These are phyloP conservation scores for Sphagnum magellanicum DNA, from an alignment of 228 moss, liverwort and hornwort species.

Conservation along the genomic window DNA sequence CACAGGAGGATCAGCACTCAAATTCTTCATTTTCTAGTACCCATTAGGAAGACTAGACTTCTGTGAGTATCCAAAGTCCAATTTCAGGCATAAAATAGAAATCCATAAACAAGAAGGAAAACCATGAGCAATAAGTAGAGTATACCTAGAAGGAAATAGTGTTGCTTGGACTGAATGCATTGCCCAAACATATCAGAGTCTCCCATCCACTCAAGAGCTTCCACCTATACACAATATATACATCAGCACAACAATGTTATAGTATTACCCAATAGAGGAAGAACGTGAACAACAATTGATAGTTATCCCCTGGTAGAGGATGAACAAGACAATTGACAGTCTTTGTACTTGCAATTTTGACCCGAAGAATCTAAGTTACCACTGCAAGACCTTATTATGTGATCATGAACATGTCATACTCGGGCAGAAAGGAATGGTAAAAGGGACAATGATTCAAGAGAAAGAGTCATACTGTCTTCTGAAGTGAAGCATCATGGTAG, in stretches of 20 bases:
- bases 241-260: too few species aligned
- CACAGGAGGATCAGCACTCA: too few species aligned
- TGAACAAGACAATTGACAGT: neutral
- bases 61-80: neutral
- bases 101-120: too few species aligned
- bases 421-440: neutral
- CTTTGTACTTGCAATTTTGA: neutral
- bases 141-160: constrained; percentile 71
- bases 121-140: neutral
- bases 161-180: constrained; percentile 65
- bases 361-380: neutral
- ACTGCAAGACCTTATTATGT: neutral
- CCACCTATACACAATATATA: constrained; percentile 30
- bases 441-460: neutral
- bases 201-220: constrained; percentile 70
- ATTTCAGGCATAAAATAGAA: neutral
- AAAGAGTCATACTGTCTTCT: constrained; percentile 60
- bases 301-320: too few species aligned
- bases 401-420: neutral
- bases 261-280: too few species aligned
- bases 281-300: too few species aligned
- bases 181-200: constrained; percentile 70
- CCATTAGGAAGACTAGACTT: too few species aligned
- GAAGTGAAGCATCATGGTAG: constrained; percentile 73
- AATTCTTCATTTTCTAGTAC: too few species aligned